Percentiles rank a stretch among this genome's conserved stretches.
Evolutionary conservation across 2,329 filamentous ascomycete species (phyloP).

Genomic region (Aspergillus tanneri): DNA sequence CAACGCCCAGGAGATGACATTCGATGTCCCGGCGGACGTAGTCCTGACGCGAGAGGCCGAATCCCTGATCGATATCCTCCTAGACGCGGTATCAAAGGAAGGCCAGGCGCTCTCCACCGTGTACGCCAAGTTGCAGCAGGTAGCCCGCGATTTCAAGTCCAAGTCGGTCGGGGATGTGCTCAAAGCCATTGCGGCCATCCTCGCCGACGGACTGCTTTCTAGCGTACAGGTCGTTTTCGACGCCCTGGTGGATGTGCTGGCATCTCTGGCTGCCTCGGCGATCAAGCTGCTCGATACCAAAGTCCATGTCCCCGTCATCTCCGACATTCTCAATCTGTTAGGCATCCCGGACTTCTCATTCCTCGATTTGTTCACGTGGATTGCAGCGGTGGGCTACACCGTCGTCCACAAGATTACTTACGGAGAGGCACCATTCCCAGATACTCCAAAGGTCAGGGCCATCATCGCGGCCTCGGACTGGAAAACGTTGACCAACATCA

Average conservation of each 20-base stretch:
- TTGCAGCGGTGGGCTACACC: conserved; percentile 3
- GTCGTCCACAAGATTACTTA: conserved; percentile 8
- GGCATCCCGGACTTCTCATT: conserved; percentile 8
- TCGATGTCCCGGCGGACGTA: no score
- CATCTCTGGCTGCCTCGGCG: neutral
- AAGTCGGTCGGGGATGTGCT: conserved; percentile 1
- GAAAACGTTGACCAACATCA: neutral
- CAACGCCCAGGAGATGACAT: no score
- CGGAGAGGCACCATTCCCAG: conserved; percentile 4
- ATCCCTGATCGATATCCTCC: neutral
- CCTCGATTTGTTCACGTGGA: conserved; percentile 9
- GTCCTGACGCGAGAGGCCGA: no score
- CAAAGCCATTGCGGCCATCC: neutral
- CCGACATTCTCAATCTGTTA: conserved; percentile 8
- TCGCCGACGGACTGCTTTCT: neutral
- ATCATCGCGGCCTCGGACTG: conserved; percentile 1
- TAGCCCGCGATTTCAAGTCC: conserved; percentile 1
- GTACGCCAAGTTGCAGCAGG: neutral
- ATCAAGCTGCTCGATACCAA: conserved; percentile 7
- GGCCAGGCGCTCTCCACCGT: neutral
- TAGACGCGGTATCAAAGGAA: conserved; percentile 2
- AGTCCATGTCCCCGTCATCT: conserved; percentile 13
- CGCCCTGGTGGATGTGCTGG: conserved; percentile 5
- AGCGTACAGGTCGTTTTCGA: conserved; percentile 8
- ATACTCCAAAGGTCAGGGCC: neutral